Evolutionary conservation across 495 filamentous ascomycete species (phyloP).

Genomic region (Xylaria curta): DNA sequence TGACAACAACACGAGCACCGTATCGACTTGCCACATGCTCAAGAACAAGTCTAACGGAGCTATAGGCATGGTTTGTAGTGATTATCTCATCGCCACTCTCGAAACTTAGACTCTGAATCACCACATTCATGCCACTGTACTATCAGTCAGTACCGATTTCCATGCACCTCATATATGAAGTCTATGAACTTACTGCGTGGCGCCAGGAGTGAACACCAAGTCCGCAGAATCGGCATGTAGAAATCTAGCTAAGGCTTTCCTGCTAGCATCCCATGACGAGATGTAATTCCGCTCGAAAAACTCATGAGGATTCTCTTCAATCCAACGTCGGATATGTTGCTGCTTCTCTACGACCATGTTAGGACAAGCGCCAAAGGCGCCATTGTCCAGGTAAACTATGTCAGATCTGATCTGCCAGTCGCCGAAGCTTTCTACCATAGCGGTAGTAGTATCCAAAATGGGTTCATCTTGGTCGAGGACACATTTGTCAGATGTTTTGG

Average conservation of each 20-base stretch:
- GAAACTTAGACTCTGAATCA: neutral
- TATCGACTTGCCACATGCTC: neutral
- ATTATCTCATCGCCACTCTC: constrained; percentile 12
- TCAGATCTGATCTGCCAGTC: constrained; percentile 14
- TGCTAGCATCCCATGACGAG: constrained; percentile 1
- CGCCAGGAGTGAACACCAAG: constrained; percentile 4
- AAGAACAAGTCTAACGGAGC: constrained; percentile 6
- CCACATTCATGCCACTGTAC: constrained; percentile 8
- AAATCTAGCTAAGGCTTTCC: neutral
- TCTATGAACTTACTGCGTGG: neutral
- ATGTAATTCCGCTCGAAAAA: constrained; percentile 7
- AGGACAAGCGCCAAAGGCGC: constrained; percentile 10
- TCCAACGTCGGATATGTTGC: constrained; percentile 6
- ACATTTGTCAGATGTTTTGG: neutral
- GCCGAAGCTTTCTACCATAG: constrained; percentile 12
- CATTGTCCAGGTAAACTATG: constrained; percentile 6
- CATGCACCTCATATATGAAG: neutral
- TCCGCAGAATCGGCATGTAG: neutral
- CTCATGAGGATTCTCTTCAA: constrained; percentile 13
- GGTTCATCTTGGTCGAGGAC: neutral
- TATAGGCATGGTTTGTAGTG: constrained; percentile 12
- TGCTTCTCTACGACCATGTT: neutral
- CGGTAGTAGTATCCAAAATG: constrained; percentile 5
- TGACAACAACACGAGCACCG: neutral
- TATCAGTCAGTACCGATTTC: neutral